Base-by-base conservation (phyloP, 2,329 filamentous ascomycete species). In the Ophiocordyceps unilateralis region DNA sequence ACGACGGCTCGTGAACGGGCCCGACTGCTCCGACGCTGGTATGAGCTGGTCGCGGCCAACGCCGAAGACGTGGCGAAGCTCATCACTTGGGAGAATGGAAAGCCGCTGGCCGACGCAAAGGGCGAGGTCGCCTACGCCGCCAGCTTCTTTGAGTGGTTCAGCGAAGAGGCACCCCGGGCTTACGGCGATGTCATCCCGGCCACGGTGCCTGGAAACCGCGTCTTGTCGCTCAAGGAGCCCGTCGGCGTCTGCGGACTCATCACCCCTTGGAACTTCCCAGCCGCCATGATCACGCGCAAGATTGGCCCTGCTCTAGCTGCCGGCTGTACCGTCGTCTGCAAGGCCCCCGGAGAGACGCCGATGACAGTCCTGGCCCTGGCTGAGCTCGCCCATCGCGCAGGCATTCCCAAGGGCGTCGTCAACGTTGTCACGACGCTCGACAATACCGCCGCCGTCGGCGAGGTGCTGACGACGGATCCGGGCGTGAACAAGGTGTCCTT, bases 321-420 rank as follows among this genome's bases (percentile, higher is more conserved):
- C n/a, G 91, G 91, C 45, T 96, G 89, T 65, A 94, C 89, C 0
- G 83, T 93, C 2, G 88, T 96, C 2, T 80, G 79, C 53, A 98
- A 98, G 62, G 82, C 87, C 15, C 88, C 89, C 1, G 80, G 81
- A 41, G 89, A 96, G 67, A 95, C 91, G 1, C 91, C 89, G 0
- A 91, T 89, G 58, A 93, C 88, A 21, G 78, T 86, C 0, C 78
- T 94, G 32, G 89, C 89, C 1, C 63, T 96, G 19, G 85, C 85
- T 1, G 88, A 94, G 62, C 74, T 96, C 34, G 85, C 81, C 10
- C 75, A 83, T 55, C 78, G 88, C 15, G 89, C 89, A 14, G 89
- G 91, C 15, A 81, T 96, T 24, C 89, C 91, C 36, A 80, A 81
- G 55, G 89, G 89, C 32, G 88, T 95, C 1, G 74, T 96, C 49